Conservation (phyloP, 202 grass and related monocot genomes). For the Eragrostis tef region DNA sequence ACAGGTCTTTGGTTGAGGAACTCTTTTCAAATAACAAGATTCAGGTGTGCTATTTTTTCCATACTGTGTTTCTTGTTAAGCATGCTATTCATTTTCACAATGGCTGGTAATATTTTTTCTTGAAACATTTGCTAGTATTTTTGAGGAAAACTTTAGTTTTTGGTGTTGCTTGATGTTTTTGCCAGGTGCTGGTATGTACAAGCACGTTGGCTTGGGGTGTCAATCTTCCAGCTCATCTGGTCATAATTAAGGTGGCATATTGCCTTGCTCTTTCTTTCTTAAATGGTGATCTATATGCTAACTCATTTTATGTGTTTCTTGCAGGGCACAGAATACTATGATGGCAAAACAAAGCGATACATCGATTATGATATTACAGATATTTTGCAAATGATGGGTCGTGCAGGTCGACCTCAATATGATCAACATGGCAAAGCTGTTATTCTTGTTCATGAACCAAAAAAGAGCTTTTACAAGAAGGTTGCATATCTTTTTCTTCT, state of each 20-base stretch:
- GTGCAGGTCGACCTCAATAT: constrained; percentile 90
- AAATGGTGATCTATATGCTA: neutral
- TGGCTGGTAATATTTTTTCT: constrained; percentile 12
- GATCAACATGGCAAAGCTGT: constrained; percentile 99
- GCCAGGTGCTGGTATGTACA: constrained; percentile 85
- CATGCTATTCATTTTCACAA: constrained; percentile 11
- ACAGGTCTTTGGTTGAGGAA: constrained; percentile 91
- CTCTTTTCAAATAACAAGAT: constrained; percentile 99
- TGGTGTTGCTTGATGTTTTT: constrained; percentile 26
- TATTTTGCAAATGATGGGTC: constrained; percentile 99
- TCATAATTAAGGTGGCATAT: constrained; percentile 88
- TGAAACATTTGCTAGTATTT: neutral
- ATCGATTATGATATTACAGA: constrained; percentile 95
- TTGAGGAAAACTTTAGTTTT: constrained; percentile 40
- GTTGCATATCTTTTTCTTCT: constrained; percentile 47
- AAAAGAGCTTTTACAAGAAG: constrained; percentile 99
- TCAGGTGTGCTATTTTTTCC: constrained; percentile 60
- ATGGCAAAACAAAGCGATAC: constrained; percentile 98
- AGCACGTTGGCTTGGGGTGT: constrained; percentile 99
- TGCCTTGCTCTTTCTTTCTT: constrained; percentile 40
- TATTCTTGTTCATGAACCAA: constrained; percentile 99
- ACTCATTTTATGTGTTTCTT: constrained; percentile 42
- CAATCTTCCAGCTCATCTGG: constrained; percentile 95
- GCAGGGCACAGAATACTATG: constrained; percentile 91
- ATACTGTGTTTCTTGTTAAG: constrained; percentile 11